Evolutionary conservation across 2,329 filamentous ascomycete genomes (phyloP).

Genomic region (Aureobasidium mangrovei): DNA sequence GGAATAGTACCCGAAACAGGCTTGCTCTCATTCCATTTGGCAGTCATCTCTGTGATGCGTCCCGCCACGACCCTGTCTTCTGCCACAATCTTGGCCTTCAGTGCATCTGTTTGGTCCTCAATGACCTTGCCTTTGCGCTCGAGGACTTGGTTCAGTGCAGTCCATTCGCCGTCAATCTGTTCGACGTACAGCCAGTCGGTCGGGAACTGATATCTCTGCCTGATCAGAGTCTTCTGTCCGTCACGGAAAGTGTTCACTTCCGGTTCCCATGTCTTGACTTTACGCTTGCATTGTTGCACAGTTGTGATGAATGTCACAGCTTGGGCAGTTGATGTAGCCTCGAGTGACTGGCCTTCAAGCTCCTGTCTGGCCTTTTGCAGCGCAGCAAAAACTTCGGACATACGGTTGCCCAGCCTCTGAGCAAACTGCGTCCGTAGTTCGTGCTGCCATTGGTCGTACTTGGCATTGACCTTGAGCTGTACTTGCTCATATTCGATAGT

Average conservation of each 20-base stretch:
- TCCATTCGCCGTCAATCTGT: slow-evolving; percentile 94
- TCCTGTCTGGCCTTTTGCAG: slow-evolving; percentile 85
- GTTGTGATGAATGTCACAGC: slow-evolving; percentile 98
- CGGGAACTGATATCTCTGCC: slow-evolving; percentile 89
- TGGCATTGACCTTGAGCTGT: slow-evolving; percentile 95
- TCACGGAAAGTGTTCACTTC: slow-evolving; percentile 95
- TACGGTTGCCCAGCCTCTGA: slow-evolving; percentile 73
- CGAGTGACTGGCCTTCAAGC: slow-evolving; percentile 82
- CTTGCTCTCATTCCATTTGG: slow-evolving; percentile 92
- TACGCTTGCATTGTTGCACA: slow-evolving; percentile 90
- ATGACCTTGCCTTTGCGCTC: slow-evolving; percentile 91
- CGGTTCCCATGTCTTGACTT: slow-evolving; percentile 87
- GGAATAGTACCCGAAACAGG: slow-evolving; percentile 91
- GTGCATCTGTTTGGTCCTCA: slow-evolving; percentile 87
- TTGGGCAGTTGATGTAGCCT: slow-evolving; percentile 90
- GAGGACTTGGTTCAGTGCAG: slow-evolving; percentile 82
- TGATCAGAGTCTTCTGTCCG: slow-evolving; percentile 81
- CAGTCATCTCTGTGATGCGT: slow-evolving; percentile 76
- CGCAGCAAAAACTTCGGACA: slow-evolving; percentile 86
- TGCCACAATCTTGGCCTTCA: slow-evolving; percentile 87
- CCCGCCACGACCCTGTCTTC: slow-evolving; percentile 87
- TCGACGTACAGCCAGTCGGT: slow-evolving; percentile 92
- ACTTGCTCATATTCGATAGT: slow-evolving; percentile 98
- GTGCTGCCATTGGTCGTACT: slow-evolving; percentile 99
- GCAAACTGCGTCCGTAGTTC: slow-evolving; percentile 94